These are phyloP conservation scores for Coemansia sp. DNA, from an alignment of 192 early-diverging fungal species.

Conservation along the genomic window DNA sequence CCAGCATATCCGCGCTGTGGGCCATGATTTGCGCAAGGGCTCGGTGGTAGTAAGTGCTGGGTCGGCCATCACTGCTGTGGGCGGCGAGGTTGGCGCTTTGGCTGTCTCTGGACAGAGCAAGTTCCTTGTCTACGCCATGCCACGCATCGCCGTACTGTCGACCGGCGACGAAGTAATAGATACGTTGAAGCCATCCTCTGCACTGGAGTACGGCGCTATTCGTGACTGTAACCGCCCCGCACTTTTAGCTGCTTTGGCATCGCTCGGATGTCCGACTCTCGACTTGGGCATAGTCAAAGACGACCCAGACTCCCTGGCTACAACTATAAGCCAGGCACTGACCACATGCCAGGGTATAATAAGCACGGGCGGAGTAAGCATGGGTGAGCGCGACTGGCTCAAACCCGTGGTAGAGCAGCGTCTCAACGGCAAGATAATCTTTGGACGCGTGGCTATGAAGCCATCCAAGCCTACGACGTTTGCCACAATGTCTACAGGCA, in stretches of 20 bases:
- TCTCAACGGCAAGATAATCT: constrained; percentile 76
- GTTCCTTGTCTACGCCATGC: constrained; percentile 55
- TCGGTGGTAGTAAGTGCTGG: constrained; percentile 61
- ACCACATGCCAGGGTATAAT: constrained; percentile 73
- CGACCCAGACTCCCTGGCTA: constrained; percentile 59
- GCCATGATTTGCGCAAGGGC: constrained; percentile 69
- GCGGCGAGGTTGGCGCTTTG: constrained; percentile 84
- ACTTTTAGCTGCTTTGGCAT: constrained; percentile 62
- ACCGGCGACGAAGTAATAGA: constrained; percentile 88
- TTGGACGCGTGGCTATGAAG: constrained; percentile 91
- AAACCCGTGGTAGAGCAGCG: constrained; percentile 82
- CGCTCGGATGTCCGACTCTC: constrained; percentile 62
- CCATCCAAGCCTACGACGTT: constrained; percentile 97
- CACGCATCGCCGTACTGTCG: constrained; percentile 77
- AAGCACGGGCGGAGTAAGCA: constrained; percentile 95
- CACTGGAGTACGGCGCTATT: constrained; percentile 58
- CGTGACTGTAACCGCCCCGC: constrained; percentile 87
- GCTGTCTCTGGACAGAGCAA: constrained; percentile 71
- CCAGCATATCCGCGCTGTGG: constrained; percentile 80
- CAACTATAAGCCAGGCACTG: constrained; percentile 50
- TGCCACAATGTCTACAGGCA: constrained; percentile 60
- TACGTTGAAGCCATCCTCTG: constrained; percentile 14
- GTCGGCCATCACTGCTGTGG: constrained; percentile 61
- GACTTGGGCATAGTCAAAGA: constrained; percentile 80
- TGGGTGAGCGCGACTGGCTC: constrained; percentile 94